Conservation (phyloP, 805 yeast species). For the Ogataea naganishii region DNA sequence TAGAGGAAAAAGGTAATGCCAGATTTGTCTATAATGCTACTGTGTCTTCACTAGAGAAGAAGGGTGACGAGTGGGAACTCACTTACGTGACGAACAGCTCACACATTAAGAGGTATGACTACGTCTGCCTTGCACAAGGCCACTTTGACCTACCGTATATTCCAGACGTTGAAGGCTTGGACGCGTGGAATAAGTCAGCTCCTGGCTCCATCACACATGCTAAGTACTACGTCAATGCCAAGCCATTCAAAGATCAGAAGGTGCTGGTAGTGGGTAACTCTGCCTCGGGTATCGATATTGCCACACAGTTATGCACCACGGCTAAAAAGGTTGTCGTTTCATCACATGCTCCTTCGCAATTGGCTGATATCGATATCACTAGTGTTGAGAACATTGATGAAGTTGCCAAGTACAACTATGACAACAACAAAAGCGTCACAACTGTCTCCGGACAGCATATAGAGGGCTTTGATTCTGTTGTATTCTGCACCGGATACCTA, state of each 20-base stretch:
- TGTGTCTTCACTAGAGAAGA: conserved; percentile 34
- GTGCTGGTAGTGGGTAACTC: conserved; percentile 36
- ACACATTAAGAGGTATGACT: conserved; percentile 20
- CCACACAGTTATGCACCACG: conserved; percentile 22
- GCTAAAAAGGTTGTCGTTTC: conserved; percentile 22
- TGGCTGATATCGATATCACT: conserved; percentile 17
- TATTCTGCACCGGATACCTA: conserved; percentile 72
- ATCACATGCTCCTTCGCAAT: conserved; percentile 19
- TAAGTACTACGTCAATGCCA: conserved; percentile 29
- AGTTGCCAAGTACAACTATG: conserved; percentile 16
- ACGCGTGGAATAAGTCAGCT: conserved; percentile 21
- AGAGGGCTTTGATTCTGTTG: conserved; percentile 41
- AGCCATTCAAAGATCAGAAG: conserved; percentile 23
- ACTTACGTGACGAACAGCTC: conserved; percentile 5
- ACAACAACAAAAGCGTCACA: conserved; percentile 24
- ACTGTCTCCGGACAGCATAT: conserved; percentile 42
- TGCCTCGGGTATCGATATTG: conserved; percentile 64
- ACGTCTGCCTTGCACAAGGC: conserved; percentile 36
- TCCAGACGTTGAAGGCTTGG: conserved; percentile 33
- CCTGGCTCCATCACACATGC: conserved; percentile 33
- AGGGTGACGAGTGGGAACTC: conserved; percentile 18
- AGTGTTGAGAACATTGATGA: conserved; percentile 17
- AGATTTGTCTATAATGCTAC: conserved; percentile 29
- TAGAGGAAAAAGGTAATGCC: conserved; percentile 28
- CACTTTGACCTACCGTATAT: conserved; percentile 39